Evolutionary conservation across 2,329 filamentous ascomycete species (phyloP).

Genomic region (Ceratocystis huliohia): DNA sequence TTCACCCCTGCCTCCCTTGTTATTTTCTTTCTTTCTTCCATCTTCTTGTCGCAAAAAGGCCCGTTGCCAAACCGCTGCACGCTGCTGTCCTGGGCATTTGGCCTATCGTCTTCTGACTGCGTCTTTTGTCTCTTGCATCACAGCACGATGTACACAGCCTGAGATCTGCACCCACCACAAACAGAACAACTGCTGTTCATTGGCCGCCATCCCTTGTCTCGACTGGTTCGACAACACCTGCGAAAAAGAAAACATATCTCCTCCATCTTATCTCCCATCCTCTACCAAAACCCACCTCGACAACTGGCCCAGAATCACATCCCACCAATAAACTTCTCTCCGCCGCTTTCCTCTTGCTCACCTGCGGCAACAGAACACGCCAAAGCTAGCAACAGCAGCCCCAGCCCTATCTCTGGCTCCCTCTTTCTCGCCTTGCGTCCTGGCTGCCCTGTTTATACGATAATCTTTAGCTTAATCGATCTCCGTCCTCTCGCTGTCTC

Average conservation of each 20-base stretch:
- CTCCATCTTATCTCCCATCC: neutral
- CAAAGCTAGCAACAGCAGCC: no score
- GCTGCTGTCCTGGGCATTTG: neutral
- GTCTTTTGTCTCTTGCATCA: neutral
- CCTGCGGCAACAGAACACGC: neutral
- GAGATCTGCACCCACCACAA: neutral
- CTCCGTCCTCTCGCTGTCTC: neutral
- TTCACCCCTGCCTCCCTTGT: neutral
- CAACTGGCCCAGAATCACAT: neutral
- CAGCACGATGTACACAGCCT: neutral
- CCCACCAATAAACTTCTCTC: neutral
- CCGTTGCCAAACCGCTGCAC: neutral
- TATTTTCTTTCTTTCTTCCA: neutral
- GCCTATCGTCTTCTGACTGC: neutral
- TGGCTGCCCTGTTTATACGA: no score
- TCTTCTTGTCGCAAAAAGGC: neutral
- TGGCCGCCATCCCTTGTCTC: slow-evolving; percentile 2
- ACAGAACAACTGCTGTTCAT: neutral
- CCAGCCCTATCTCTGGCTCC: neutral
- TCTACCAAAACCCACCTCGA: neutral
- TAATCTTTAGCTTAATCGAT: neutral
- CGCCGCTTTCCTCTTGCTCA: neutral
- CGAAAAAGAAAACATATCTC: slow-evolving; percentile 1
- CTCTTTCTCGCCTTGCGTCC: neutral
- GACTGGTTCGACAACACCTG: slow-evolving; percentile 1